These are phyloP conservation scores for Ganoderma resinaceum DNA, from an alignment of 1,284 basidiomycete species.

Conservation along the genomic window DNA sequence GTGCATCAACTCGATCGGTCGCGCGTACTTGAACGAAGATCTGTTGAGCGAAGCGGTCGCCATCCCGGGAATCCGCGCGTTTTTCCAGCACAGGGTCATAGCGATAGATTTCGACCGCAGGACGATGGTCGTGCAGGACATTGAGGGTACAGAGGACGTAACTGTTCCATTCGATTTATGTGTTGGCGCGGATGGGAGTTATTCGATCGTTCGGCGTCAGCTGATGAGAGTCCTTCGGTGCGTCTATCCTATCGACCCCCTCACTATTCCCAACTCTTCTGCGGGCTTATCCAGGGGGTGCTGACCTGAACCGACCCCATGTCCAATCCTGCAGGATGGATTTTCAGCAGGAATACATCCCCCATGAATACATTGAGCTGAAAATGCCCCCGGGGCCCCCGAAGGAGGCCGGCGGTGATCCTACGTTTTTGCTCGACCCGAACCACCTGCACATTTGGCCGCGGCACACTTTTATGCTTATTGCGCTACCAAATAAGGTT, in stretches of 20 bases:
- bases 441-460: slow-evolving; percentile 99
- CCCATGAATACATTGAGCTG: slow-evolving; percentile 95
- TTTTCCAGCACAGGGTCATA: slow-evolving; percentile 85
- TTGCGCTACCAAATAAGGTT: slow-evolving; percentile 96
- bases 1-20: slow-evolving; percentile 94
- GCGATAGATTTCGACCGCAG: slow-evolving; percentile 78
- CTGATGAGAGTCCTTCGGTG: slow-evolving; percentile 92
- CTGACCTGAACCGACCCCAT: slow-evolving; percentile 23
- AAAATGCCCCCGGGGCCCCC: slow-evolving; percentile 85
- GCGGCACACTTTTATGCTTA: slow-evolving; percentile 97
- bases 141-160: slow-evolving; percentile 50
- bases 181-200: slow-evolving; percentile 90
- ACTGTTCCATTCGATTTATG: slow-evolving; percentile 79
- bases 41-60: slow-evolving; percentile 77
- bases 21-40: slow-evolving; percentile 86
- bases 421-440: slow-evolving; percentile 86
- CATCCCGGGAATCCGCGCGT: slow-evolving; percentile 69
- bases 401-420: slow-evolving; percentile 59
- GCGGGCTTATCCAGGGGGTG: slow-evolving; percentile 22
- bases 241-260: slow-evolving; percentile 34
- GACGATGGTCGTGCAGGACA: slow-evolving; percentile 57
- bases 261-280: slow-evolving; percentile 20
- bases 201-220: slow-evolving; percentile 85
- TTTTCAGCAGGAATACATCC: slow-evolving; percentile 94
- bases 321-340: slow-evolving; percentile 74